Base-by-base conservation (phyloP, 345 rosid genomes). In the Aquilaria yunnanensis region DNA sequence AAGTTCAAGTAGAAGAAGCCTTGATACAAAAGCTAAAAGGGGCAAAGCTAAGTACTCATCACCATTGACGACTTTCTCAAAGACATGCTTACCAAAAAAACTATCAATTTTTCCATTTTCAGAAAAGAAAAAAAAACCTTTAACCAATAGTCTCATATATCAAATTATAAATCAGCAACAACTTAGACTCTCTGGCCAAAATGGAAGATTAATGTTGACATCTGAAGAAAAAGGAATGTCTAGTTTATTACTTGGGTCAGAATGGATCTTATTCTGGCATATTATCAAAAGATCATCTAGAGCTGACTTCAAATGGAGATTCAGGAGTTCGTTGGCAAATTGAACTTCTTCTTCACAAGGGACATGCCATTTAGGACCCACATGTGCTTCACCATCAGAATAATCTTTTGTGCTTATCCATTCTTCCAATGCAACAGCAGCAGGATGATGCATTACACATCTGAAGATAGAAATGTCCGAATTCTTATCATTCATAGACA, bases 371-470 rank as follows among this genome's bases (percentile, higher is more conserved):
- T 68, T 81, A 34, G 97, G 95, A 53, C 70, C 77, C 12, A 57
- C 62, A 48, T 70, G 70, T 70, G 79, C 69, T 67, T 76, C 85
- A 77, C 76, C 73, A 70, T 73, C 69, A 14, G 80, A 69, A 77
- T 70, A 82, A 78, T 85, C 88, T 79, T 94, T 94, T 73, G 91
- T 77, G 80, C 99, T 86, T 68, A 88, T 77, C 99, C 99, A 94
- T 66, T 83, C 86, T 80, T 94, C 99, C 70, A 94, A 79, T 67
- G 80, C 78, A 59, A 76, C 70, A 66, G 89, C 94, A 75, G 78
- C 84, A 74, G 96, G 99, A 67, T 94, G 99, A 68, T 69, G 77
- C 60, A 74, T 70, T 68, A 81, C 68, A 70, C 88, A 90, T 80
- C 99, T 94, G 67, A 62, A 65, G 75, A 72, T 56, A 65, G 70